Evolutionary conservation across 768 basidiomycete species (phyloP), one percentile per base, ranked within the genome.

Genomic region (Kwoniella newhampshirensis): DNA sequence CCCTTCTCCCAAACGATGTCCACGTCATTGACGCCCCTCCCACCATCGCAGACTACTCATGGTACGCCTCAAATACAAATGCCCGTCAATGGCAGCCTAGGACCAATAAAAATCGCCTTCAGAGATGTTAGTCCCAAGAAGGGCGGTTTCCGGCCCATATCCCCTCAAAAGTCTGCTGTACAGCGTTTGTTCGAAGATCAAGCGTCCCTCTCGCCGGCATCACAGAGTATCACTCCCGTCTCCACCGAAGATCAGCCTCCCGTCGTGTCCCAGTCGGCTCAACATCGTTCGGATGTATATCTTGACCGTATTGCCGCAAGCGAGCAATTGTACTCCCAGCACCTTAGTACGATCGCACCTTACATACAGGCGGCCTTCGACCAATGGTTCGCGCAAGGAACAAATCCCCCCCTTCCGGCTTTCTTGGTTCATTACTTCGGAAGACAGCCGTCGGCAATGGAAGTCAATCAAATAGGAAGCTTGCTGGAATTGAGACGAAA

Each of bases 401-500:
- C 60, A 3, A 39, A 50, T 15, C 65, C 66, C n/a, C 56, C 59
- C 11, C 36, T 70, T 4, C 54, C 53, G 9, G 56, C 51, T 12
- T 73, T 73, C 51, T 49, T 73, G 23, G 45, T 51, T 2, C 66
- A 68, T 30, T 70, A 70, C 39, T 68, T 73, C 41, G 61, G 67
- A 1, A 43, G 71, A 21, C 47, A 50, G 26, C 62, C 71, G 1
- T 55, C 26, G 15, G 39, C 15, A 1, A 40, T 40, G 15, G 71
- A 73, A 40, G 15, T 69, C 17, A 36, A 44, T 6, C 66, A 67
- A 25, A 60, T 73, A 15, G 60, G 66, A 18, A 18, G 51, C 13
- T 54, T 67, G 18, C 41, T 62, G 23, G 51, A 37, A 21, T 21
- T 62, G 15, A 46, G 56, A 36, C 39, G 28, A 12, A 51, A 43